A percentile compares a stretch with the other conserved stretches of the same genome.
These are phyloP conservation scores for Lasiodiplodia gonubiensis DNA, from an alignment of 2,329 filamentous ascomycete species.

Conservation along the genomic window DNA sequence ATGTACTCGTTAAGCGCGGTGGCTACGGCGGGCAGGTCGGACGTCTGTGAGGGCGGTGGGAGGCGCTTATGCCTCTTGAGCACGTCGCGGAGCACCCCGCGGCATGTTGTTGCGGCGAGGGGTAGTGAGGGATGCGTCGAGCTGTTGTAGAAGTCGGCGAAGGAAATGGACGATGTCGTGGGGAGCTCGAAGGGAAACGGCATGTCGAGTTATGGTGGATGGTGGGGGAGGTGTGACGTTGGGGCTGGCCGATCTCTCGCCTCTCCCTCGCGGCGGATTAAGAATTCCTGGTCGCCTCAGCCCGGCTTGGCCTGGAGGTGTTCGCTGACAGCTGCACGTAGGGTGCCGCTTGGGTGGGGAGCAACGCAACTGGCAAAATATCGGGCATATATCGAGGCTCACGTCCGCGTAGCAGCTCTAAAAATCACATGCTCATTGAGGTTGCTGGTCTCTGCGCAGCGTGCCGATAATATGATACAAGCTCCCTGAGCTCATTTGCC, in stretches of 20 bases:
- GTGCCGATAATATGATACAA: slow-evolving; percentile 17
- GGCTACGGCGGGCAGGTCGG: slow-evolving; percentile 73
- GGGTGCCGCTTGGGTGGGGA: neutral
- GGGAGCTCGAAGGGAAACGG: slow-evolving; percentile 88
- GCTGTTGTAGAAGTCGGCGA: slow-evolving; percentile 76
- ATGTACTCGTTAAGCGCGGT: slow-evolving; percentile 77
- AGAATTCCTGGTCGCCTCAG: slow-evolving; percentile 11
- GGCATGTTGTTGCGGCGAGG: slow-evolving; percentile 79
- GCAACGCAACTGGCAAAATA: slow-evolving; percentile 7
- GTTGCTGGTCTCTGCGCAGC: slow-evolving; percentile 16
- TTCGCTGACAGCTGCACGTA: slow-evolving; percentile 1
- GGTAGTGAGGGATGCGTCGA: slow-evolving; percentile 89
- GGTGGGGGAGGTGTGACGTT: slow-evolving; percentile 29
- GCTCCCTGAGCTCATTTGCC: slow-evolving; percentile 12
- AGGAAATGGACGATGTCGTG: slow-evolving; percentile 86
- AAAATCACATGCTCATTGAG: slow-evolving; percentile 27
- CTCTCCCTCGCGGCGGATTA: slow-evolving; percentile 14
- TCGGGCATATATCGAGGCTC: neutral
- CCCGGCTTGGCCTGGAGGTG: slow-evolving; percentile 21
- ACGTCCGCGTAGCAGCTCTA: neutral
- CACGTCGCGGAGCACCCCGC: slow-evolving; percentile 79
- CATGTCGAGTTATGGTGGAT: slow-evolving; percentile 60
- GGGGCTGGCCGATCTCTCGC: slow-evolving; percentile 14
- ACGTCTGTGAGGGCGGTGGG: slow-evolving; percentile 70
- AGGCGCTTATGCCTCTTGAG: slow-evolving; percentile 91